A percentile compares a stretch with the other conserved stretches of the same genome.
Evolutionary conservation across 2,329 filamentous ascomycete species (phyloP).

Genomic region (Fonsecaea pugnacius): DNA sequence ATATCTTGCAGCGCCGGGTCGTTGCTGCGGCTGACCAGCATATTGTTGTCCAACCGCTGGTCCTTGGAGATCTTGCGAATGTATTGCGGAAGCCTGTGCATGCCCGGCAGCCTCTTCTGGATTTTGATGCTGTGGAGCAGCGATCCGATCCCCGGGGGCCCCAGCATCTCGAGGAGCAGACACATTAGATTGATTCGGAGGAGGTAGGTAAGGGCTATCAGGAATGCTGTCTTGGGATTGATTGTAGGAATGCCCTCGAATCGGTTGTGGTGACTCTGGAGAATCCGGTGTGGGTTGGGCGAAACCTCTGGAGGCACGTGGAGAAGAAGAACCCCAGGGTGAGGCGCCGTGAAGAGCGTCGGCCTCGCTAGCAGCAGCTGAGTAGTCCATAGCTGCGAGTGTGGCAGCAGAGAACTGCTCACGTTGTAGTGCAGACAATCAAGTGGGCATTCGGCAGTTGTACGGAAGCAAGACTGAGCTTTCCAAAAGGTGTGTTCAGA

Average conservation of each 20-base stretch:
- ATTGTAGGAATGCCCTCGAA: constrained; percentile 38
- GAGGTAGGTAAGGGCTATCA: constrained; percentile 40
- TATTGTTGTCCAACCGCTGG: constrained; percentile 41
- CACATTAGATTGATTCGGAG: constrained; percentile 35
- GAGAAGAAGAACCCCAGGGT: constrained; percentile 67
- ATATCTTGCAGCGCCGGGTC: constrained; percentile 52
- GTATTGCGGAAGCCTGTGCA: constrained; percentile 26
- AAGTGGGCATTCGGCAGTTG: constrained; percentile 19
- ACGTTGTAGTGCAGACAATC: constrained; percentile 9
- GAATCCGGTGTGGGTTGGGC: constrained; percentile 43
- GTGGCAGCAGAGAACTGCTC: constrained; percentile 1
- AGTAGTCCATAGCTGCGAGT: constrained; percentile 66
- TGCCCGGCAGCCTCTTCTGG: constrained; percentile 12
- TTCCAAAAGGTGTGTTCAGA: neutral
- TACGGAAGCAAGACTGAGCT: neutral
- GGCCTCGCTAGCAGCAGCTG: constrained; percentile 60
- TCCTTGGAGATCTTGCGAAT: constrained; percentile 33
- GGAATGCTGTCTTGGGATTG: constrained; percentile 36
- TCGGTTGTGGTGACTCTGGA: constrained; percentile 49
- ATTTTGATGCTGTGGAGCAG: constrained; percentile 8
- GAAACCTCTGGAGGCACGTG: constrained; percentile 54
- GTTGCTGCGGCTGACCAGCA: constrained; percentile 38
- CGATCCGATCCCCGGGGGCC: constrained; percentile 39
- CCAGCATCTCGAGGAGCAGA: constrained; percentile 40
- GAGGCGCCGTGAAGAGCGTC: constrained; percentile 63